Evolutionary conservation across 2,329 filamentous ascomycete genomes (phyloP).

Genomic region (Lachnellula subtilissima): DNA sequence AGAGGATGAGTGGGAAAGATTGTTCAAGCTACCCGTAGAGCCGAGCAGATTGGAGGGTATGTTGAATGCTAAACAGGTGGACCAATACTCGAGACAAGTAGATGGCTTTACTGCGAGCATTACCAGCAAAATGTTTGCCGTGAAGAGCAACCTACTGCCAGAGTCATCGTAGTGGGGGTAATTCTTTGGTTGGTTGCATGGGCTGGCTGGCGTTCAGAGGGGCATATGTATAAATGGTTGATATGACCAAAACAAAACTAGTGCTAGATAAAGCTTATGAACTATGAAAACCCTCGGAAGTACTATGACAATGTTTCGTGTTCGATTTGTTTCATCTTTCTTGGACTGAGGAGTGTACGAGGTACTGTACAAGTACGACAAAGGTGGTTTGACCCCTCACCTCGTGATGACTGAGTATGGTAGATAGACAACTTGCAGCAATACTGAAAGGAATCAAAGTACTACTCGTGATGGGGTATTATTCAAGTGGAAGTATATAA

Average conservation of each 20-base stretch:
- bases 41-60: conserved; percentile 89
- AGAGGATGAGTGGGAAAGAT: conserved; percentile 95
- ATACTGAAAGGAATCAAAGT: too few species aligned
- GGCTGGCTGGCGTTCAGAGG: conserved; percentile 23
- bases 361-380: too few species aligned
- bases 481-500: too few species aligned
- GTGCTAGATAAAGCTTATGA: not conserved
- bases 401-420: too few species aligned
- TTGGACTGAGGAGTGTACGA: too few species aligned
- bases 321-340: too few species aligned
- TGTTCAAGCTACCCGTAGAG: conserved; percentile 97
- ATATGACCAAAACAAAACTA: conserved; percentile 6
- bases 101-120: conserved; percentile 92
- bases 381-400: too few species aligned
- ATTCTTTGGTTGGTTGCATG: conserved; percentile 17
- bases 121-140: conserved; percentile 96
- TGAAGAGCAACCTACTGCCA: conserved; percentile 65
- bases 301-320: not conserved
- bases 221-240: conserved; percentile 10
- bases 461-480: too few species aligned
- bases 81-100: conserved; percentile 96
- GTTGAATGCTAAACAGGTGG: conserved; percentile 91
- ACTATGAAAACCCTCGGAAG: too few species aligned
- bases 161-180: conserved; percentile 25
- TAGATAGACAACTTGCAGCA: too few species aligned